These are phyloP conservation scores for Rugonectria rugulosa DNA, from an alignment of 2,329 filamentous ascomycete genomes.

Conservation along the genomic window DNA sequence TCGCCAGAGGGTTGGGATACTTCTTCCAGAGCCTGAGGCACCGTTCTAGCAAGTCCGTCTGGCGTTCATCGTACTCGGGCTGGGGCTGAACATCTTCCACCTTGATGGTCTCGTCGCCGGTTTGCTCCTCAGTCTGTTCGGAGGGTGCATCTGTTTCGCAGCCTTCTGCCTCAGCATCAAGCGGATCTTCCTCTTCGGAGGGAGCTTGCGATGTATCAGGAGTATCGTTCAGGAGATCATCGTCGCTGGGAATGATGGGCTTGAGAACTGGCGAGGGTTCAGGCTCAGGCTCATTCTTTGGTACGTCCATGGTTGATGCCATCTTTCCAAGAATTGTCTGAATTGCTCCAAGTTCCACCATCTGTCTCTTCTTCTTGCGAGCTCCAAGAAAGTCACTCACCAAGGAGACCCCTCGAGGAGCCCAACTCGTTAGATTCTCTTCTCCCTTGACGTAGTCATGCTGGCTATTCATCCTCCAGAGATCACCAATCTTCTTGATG, in stretches of 20 bases:
- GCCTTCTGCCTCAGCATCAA: constrained; percentile 34
- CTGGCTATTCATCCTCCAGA: constrained; percentile 96
- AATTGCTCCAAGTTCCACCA: constrained; percentile 81
- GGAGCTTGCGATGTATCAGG: constrained; percentile 59
- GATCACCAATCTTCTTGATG: constrained; percentile 88
- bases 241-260: constrained; percentile 58
- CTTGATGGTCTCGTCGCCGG: constrained; percentile 31
- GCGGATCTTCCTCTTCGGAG: constrained; percentile 40
- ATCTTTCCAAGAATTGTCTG: constrained; percentile 69
- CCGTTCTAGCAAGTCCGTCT: constrained; percentile 59
- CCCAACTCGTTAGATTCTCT: constrained; percentile 84
- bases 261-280: constrained; percentile 47
- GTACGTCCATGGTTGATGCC: constrained; percentile 49
- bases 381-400: constrained; percentile 86
- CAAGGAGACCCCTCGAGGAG: constrained; percentile 86
- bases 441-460: constrained; percentile 97
- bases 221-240: constrained; percentile 65
- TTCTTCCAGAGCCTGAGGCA: constrained; percentile 71
- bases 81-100: constrained; percentile 37
- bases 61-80: constrained; percentile 55
- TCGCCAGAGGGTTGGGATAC: constrained; percentile 63
- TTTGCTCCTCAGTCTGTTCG: constrained; percentile 26
- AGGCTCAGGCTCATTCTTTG: constrained; percentile 46
- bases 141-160: constrained; percentile 28
- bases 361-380: constrained; percentile 75